A percentile compares a stretch with the other conserved stretches of the same genome.
Conservation (phyloP, 345 rosid genomes). For the Salix arbutifolia region DNA sequence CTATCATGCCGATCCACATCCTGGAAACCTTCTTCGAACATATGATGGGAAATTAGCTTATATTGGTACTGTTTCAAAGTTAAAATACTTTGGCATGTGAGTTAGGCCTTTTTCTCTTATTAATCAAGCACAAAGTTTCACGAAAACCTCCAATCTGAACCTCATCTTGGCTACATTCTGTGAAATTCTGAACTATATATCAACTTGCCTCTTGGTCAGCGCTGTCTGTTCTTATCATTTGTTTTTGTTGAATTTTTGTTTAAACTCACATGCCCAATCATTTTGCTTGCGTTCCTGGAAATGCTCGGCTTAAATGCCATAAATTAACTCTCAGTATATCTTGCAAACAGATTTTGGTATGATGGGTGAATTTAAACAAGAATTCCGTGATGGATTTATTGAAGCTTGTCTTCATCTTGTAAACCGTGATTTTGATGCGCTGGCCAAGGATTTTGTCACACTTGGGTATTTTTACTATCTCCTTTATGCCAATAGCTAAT, state of each 20-base stretch:
- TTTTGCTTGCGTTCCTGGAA: too few species aligned
- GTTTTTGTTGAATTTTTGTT: too few species aligned
- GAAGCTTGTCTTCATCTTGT: slow-evolving; percentile 98
- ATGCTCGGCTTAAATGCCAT: background rate
- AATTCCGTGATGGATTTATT: slow-evolving; percentile 81
- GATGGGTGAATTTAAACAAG: slow-evolving; percentile 97
- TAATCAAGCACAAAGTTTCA: too few species aligned
- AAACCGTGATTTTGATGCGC: slow-evolving; percentile 82
- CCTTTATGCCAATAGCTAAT: slow-evolving; percentile 9
- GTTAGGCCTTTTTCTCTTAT: background rate
- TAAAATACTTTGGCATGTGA: slow-evolving; percentile 1
- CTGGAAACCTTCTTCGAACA: slow-evolving; percentile 90
- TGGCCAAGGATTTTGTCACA: slow-evolving; percentile 85
- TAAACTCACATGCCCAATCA: too few species aligned
- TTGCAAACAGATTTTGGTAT: slow-evolving; percentile 80
- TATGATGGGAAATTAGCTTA: slow-evolving; percentile 87
- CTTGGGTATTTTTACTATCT: slow-evolving; percentile 62
- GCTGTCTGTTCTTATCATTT: too few species aligned
- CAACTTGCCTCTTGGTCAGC: too few species aligned
- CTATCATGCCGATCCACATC: slow-evolving; percentile 99
- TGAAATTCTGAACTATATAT: too few species aligned
- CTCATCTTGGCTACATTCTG: too few species aligned
- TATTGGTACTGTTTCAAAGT: slow-evolving; percentile 48
- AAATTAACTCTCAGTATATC: slow-evolving; percentile 31
- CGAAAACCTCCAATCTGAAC: too few species aligned